Percentiles rank a stretch among this genome's conserved stretches.
Evolutionary conservation across 2,329 filamentous ascomycete genomes (phyloP).

Genomic region (Botrytis tulipae): DNA sequence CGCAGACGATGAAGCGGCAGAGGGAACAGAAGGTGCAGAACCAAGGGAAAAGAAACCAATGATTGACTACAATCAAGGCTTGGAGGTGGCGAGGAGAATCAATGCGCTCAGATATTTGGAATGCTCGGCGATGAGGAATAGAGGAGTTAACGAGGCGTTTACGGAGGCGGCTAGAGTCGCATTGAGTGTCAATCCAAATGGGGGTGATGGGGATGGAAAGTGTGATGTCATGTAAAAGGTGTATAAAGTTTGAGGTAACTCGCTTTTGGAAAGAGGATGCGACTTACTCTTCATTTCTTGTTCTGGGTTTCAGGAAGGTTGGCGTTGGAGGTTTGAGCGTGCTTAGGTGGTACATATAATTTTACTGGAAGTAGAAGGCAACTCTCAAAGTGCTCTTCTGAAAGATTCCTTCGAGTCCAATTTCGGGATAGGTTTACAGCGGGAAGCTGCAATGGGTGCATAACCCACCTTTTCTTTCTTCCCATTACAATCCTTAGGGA

Average conservation of each 20-base stretch:
- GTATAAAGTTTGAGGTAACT: not conserved
- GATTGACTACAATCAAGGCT: slow-evolving; percentile 87
- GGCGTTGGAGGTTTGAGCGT: slow-evolving; percentile 6
- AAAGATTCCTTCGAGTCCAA: not conserved
- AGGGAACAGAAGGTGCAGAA: slow-evolving; percentile 42
- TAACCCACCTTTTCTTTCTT: not conserved
- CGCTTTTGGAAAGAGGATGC: not conserved
- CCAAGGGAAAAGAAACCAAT: slow-evolving; percentile 62
- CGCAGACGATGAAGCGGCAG: slow-evolving; percentile 57
- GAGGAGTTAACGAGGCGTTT: slow-evolving; percentile 97
- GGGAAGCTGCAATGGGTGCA: not conserved
- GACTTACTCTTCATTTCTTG: not conserved
- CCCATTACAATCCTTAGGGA: not conserved
- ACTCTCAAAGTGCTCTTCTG: not conserved
- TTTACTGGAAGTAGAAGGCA: not conserved
- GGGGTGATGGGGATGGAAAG: slow-evolving; percentile 55
- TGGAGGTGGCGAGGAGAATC: slow-evolving; percentile 88
- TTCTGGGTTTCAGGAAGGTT: not conserved
- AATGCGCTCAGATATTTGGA: slow-evolving; percentile 93
- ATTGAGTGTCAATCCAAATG: slow-evolving; percentile 66
- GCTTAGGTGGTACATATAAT: slow-evolving; percentile 1
- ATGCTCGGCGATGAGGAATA: slow-evolving; percentile 97
- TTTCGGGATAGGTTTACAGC: not conserved
- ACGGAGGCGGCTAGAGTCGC: slow-evolving; percentile 96
- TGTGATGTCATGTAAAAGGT: slow-evolving; percentile 56